A percentile compares a stretch with the other conserved stretches of the same genome.
phyloP scores from a whole-genome alignment of 2,329 filamentous ascomycete genomes.

The Arthroderma sp. region DNA sequence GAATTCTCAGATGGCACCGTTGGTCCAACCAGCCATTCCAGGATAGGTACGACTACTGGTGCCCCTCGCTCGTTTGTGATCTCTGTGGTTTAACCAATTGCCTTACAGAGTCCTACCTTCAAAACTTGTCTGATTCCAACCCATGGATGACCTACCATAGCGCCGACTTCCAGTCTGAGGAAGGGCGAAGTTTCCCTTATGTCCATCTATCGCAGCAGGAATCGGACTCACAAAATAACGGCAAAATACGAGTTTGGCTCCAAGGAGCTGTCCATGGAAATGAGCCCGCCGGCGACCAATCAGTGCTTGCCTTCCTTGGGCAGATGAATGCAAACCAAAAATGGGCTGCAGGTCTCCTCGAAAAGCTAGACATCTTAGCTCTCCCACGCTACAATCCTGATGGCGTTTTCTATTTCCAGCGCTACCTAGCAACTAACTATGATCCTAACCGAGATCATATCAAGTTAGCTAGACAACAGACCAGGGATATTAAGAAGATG shows the following conservation, averaged over 20 bases:
- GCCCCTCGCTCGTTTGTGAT: background rate
- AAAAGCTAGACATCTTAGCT: constrained; percentile 3
- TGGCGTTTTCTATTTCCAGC: constrained; percentile 5
- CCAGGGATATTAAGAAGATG: constrained; percentile 3
- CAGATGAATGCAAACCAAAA: constrained; percentile 1
- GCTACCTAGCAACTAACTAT: constrained; percentile 5
- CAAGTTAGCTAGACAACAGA: constrained; percentile 3
- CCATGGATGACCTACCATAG: constrained; percentile 3
- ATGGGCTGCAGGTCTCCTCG: constrained; percentile 1
- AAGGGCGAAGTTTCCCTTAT: constrained; percentile 4
- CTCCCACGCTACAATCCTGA: constrained; percentile 5
- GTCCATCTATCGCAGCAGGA: background rate
- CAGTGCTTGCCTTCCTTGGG: constrained; percentile 3
- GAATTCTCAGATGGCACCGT: background rate
- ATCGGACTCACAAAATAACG: background rate
- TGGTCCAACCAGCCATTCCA: constrained; percentile 1
- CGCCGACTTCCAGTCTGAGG: constrained; percentile 3
- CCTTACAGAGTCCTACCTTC: constrained; percentile 1
- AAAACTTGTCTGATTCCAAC: constrained; percentile 1
- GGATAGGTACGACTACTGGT: background rate
- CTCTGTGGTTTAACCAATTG: background rate
- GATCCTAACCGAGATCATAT: constrained; percentile 5
- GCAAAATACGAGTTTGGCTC: constrained; percentile 3
- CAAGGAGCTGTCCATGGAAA: constrained; percentile 4
- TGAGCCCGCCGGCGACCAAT: constrained; percentile 3